Conservation (phyloP, 305 asterid genomes). For the Rubia peregrina region DNA sequence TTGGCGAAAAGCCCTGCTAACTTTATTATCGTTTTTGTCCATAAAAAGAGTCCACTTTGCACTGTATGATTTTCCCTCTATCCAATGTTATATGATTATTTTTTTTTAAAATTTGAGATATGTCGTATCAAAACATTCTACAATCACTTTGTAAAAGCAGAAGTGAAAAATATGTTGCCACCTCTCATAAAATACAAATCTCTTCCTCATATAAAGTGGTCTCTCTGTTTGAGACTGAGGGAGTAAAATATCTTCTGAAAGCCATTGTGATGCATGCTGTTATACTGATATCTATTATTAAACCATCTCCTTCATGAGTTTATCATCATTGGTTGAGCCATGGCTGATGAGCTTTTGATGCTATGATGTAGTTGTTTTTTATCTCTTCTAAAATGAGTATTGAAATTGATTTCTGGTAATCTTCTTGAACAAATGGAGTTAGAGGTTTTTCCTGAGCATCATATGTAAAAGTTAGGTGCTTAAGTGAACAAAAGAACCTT, state of each 20-base stretch:
- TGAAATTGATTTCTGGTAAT: not conserved
- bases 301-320: not conserved
- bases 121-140: not conserved
- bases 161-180: too few relatives aligned
- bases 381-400: not conserved
- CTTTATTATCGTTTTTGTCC: not conserved
- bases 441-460: constrained; percentile 1
- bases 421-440: not conserved
- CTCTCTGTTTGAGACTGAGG: not conserved
- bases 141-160: not conserved
- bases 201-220: not conserved
- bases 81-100: not conserved
- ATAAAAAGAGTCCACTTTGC: not conserved
- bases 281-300: not conserved
- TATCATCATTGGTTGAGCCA: not conserved
- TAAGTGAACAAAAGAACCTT: not conserved
- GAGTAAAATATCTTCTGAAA: not conserved
- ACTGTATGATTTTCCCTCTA: not conserved
- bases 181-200: not conserved
- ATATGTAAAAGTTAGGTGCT: not conserved
- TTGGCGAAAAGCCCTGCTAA: not conserved
- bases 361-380: not conserved
- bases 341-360: not conserved
- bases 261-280: not conserved
- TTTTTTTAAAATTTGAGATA: too few relatives aligned